Conservation (phyloP, 164 flowering plant genomes). For the Saururus chinensis region DNA sequence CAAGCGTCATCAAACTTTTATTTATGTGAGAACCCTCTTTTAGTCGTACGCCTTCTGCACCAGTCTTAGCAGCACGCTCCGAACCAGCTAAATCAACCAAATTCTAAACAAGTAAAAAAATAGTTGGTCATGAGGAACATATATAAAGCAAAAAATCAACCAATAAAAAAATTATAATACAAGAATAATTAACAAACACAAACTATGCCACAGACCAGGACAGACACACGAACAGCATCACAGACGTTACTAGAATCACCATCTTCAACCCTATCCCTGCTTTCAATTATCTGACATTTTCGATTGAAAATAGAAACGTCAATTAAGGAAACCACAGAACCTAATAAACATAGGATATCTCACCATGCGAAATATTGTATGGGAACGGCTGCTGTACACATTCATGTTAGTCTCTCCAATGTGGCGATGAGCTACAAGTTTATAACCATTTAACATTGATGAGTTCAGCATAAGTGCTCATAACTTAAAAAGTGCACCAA, state of each 20-base stretch:
- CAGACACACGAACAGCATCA: constrained; percentile 98
- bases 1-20: constrained; percentile 95
- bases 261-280: constrained; percentile 66
- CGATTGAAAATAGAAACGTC: background rate
- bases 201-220: constrained; percentile 40
- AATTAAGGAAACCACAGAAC: background rate
- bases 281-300: constrained; percentile 75
- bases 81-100: constrained; percentile 98
- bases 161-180: background rate
- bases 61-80: constrained; percentile 98
- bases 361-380: constrained; percentile 98
- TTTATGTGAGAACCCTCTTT: constrained; percentile 99
- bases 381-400: constrained; percentile 83
- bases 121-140: background rate
- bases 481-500: constrained; percentile 1
- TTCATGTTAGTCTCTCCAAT: constrained; percentile 99
- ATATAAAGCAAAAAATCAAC: background rate
- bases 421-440: constrained; percentile 83
- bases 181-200: background rate
- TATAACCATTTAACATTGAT: constrained; percentile 1
- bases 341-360: background rate
- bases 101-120: constrained; percentile 33
- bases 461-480: background rate
- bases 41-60: constrained; percentile 91
- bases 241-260: constrained; percentile 43